Percentiles rank a stretch among this genome's conserved stretches.
Evolutionary conservation across 1,139 yeast genomes (phyloP).

Genomic region (Taphrina pruni): DNA sequence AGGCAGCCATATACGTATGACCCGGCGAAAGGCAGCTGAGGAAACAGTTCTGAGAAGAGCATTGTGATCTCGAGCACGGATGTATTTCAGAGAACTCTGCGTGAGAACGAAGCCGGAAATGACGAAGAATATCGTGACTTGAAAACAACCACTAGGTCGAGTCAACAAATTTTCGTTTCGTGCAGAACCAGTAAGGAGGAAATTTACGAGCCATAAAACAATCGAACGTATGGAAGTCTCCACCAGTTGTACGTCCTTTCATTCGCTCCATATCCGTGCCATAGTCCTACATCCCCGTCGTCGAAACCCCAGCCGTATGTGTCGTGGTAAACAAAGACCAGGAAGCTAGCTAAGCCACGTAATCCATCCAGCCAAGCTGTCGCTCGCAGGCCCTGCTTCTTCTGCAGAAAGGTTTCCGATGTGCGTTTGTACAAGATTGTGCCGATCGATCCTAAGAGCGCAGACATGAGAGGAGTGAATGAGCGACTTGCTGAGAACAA

Average conservation of each 20-base stretch:
- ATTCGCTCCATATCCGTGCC: too few relatives aligned
- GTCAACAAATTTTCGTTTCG: slow-evolving; percentile 6
- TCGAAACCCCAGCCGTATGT: too few relatives aligned
- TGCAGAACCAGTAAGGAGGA: neutral
- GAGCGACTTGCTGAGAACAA: too few relatives aligned
- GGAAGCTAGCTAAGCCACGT: too few relatives aligned
- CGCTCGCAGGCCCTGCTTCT: too few relatives aligned
- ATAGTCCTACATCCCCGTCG: too few relatives aligned
- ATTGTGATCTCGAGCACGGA: slow-evolving; percentile 10
- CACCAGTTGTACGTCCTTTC: slow-evolving; percentile 13
- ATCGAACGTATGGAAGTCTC: slow-evolving; percentile 29
- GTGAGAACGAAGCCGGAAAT: slow-evolving; percentile 32
- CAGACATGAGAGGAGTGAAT: too few relatives aligned
- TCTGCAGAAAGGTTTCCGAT: too few relatives aligned
- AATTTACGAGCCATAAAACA: neutral
- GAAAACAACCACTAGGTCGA: slow-evolving; percentile 7
- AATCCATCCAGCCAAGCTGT: too few relatives aligned
- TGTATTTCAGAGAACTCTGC: slow-evolving; percentile 13
- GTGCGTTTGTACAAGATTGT: too few relatives aligned
- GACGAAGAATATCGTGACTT: slow-evolving; percentile 32
- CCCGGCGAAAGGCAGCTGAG: slow-evolving; percentile 24
- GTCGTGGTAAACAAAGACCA: too few relatives aligned
- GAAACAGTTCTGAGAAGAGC: slow-evolving; percentile 8
- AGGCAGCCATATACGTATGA: slow-evolving; percentile 20
- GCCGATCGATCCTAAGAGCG: too few relatives aligned